phyloP scores from a whole-genome alignment of 2,329 filamentous ascomycete species.

The Coniochaeta sp. region DNA sequence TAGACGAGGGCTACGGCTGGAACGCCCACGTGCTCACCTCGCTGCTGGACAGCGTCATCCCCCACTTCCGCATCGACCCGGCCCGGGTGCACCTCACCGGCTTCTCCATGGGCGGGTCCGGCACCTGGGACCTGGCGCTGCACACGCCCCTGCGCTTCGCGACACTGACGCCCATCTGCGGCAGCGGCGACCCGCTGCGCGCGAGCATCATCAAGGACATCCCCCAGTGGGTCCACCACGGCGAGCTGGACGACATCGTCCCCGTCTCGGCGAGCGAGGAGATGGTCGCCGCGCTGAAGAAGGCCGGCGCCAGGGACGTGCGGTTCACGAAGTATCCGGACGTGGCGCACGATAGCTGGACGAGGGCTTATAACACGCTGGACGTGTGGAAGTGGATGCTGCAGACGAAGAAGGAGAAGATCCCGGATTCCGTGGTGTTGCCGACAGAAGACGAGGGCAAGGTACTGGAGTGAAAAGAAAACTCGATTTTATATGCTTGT shows the following conservation, averaged over 20 bases:
- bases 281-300: background rate
- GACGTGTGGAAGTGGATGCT: background rate
- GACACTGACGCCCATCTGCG: background rate
- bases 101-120: constrained; percentile 1
- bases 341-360: background rate
- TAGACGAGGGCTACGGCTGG: constrained; percentile 1
- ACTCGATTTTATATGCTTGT: background rate
- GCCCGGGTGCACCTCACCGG: background rate
- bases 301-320: background rate
- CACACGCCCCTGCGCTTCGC: background rate
- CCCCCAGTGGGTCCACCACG: constrained; percentile 1
- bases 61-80: background rate
- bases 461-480: background rate
- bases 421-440: background rate
- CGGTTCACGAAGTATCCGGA: background rate
- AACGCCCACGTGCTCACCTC: background rate
- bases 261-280: background rate
- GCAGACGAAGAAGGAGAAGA: background rate
- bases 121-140: background rate
- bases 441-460: background rate
- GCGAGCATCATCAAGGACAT: background rate
- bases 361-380: background rate
- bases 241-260: background rate
- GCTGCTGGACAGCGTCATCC: background rate
- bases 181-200: background rate